Percentiles rank a stretch among this genome's conserved stretches.
Evolutionary conservation across 169 alveolate species (phyloP).

Genomic region (Perkinsus chesapeaki): DNA sequence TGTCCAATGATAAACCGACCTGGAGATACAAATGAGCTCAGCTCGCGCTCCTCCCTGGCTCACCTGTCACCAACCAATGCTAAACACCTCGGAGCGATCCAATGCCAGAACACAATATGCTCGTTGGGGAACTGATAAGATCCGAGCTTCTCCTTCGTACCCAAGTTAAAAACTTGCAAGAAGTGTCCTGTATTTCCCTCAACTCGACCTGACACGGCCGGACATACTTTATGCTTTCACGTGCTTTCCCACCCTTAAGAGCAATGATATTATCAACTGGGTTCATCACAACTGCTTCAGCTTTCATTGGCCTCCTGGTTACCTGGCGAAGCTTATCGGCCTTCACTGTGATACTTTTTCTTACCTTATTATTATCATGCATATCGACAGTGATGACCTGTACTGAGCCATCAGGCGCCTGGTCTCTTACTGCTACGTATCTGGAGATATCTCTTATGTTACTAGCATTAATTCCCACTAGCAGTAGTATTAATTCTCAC

Average conservation of each 20-base stretch:
- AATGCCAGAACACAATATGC: conserved; percentile 83
- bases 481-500: too few species aligned
- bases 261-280: conserved; percentile 84
- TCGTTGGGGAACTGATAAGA: conserved; percentile 72
- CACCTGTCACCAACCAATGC: conserved; percentile 77
- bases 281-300: conserved; percentile 92
- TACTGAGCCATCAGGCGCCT: conserved; percentile 4
- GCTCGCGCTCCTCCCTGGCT: too few species aligned
- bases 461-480: neutral
- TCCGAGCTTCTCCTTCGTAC: conserved; percentile 77
- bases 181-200: conserved; percentile 48
- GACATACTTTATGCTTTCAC: neutral
- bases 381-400: conserved; percentile 13
- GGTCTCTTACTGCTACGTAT: conserved; percentile 5
- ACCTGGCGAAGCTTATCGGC: conserved; percentile 21
- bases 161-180: conserved; percentile 83
- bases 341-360: conserved; percentile 26
- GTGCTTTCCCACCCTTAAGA: conserved; percentile 65
- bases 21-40: neutral
- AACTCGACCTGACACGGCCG: neutral
- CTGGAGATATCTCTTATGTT: neutral
- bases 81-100: conserved; percentile 74
- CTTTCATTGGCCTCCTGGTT: conserved; percentile 86
- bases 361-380: neutral
- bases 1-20: conserved; percentile 77